Percentiles rank a stretch among this genome's conserved stretches.
phyloP scores from a whole-genome alignment of 2,329 filamentous ascomycete genomes.

The Huntiella bhutanensis region DNA sequence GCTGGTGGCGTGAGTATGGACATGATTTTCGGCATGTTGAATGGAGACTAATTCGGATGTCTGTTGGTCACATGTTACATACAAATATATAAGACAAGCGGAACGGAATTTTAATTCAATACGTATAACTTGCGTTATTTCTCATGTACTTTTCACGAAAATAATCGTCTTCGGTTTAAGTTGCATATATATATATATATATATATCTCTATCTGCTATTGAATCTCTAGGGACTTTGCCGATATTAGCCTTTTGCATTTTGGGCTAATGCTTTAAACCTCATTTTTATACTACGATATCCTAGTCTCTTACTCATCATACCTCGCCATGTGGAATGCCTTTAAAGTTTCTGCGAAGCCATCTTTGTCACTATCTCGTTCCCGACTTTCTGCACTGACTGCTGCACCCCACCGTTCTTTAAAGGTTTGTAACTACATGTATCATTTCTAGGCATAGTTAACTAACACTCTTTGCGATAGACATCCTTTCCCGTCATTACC shows the following conservation, averaged over 20 bases:
- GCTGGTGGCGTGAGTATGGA: too few species aligned
- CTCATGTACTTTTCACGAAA: too few species aligned
- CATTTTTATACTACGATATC: too few species aligned
- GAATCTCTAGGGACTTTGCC: too few species aligned
- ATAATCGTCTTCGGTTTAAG: not conserved
- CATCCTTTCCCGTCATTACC: constrained; percentile 3
- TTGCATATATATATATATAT: not conserved
- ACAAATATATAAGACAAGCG: too few species aligned
- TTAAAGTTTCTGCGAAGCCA: constrained; percentile 5
- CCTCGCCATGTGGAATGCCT: constrained; percentile 8
- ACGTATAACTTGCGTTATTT: too few species aligned
- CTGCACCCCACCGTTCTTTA: not conserved
- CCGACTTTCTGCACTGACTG: constrained; percentile 2
- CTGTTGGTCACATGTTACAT: too few species aligned
- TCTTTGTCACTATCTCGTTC: constrained; percentile 1
- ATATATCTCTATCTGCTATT: too few species aligned
- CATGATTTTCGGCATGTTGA: too few species aligned
- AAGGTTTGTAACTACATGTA: not conserved
- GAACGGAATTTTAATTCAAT: not conserved
- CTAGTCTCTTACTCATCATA: not conserved
- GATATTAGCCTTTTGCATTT: not conserved
- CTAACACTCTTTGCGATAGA: not conserved
- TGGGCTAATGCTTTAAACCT: not conserved
- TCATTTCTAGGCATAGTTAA: not conserved
- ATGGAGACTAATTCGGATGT: too few species aligned